These are phyloP conservation scores for Ceratobasidium sp. DNA, from an alignment of 1,284 basidiomycete genomes.

Conservation along the genomic window DNA sequence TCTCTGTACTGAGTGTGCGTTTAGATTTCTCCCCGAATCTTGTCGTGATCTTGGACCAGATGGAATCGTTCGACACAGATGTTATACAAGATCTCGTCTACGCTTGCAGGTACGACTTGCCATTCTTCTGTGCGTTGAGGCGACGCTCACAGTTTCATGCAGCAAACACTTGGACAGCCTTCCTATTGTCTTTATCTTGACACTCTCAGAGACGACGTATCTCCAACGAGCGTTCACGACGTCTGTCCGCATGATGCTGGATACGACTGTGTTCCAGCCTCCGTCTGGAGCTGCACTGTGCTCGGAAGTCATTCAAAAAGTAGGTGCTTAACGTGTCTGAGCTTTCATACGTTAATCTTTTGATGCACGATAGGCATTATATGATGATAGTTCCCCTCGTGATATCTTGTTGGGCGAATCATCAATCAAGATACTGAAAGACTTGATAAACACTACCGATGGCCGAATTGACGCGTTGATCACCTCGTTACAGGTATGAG, in stretches of 20 bases:
- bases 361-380: background rate
- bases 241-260: constrained; percentile 26
- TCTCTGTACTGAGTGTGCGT: background rate
- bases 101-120: constrained; percentile 22
- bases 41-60: constrained; percentile 21
- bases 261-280: constrained; percentile 6
- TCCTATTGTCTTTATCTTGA: constrained; percentile 17
- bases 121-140: background rate
- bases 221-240: constrained; percentile 29
- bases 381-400: background rate
- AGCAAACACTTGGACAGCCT: constrained; percentile 34
- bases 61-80: constrained; percentile 21
- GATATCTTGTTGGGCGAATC: constrained; percentile 27
- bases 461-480: constrained; percentile 25
- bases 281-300: constrained; percentile 16
- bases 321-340: background rate
- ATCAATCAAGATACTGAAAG: constrained; percentile 23
- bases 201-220: constrained; percentile 15
- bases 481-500: constrained; percentile 19
- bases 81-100: constrained; percentile 24
- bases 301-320: constrained; percentile 4
- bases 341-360: background rate
- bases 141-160: background rate
- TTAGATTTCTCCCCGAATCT: constrained; percentile 21
- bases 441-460: constrained; percentile 26